Conservation (phyloP, 495 filamentous ascomycete species). For the Filosporella fistucella region DNA sequence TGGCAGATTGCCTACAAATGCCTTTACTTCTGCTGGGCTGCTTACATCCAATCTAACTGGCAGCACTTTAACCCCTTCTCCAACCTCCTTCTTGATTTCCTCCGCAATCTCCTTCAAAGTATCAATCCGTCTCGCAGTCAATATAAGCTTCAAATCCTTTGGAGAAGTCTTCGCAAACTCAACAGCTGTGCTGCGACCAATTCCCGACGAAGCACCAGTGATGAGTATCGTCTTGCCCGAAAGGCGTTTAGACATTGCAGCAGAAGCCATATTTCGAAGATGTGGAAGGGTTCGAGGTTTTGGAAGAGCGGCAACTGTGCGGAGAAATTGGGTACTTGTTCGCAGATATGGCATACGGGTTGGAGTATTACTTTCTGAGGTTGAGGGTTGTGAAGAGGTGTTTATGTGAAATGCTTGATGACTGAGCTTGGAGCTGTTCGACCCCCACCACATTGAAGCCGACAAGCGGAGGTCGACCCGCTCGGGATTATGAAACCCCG, state of each 20-base stretch:
- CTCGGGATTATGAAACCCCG: too few species aligned
- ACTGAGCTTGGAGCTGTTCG: too few species aligned
- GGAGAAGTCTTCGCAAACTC: slow-evolving; percentile 91
- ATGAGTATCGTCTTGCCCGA: slow-evolving; percentile 91
- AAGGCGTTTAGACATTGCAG: slow-evolving; percentile 78
- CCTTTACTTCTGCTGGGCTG: slow-evolving; percentile 67
- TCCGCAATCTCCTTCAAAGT: slow-evolving; percentile 68
- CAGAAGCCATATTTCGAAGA: slow-evolving; percentile 56
- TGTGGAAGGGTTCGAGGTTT: not conserved
- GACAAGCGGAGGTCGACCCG: too few species aligned
- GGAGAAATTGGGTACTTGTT: slow-evolving; percentile 7
- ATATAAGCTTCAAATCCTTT: slow-evolving; percentile 72
- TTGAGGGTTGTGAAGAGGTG: too few species aligned
- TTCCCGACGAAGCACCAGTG: slow-evolving; percentile 91
- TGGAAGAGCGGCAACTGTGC: slow-evolving; percentile 8
- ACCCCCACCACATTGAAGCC: too few species aligned
- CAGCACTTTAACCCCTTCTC: slow-evolving; percentile 74
- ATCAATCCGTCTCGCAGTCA: slow-evolving; percentile 84
- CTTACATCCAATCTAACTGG: slow-evolving; percentile 86
- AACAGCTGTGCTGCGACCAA: slow-evolving; percentile 77
- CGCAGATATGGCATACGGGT: slow-evolving; percentile 15
- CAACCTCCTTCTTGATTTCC: slow-evolving; percentile 75
- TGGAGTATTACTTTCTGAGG: too few species aligned
- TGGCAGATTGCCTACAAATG: slow-evolving; percentile 70
- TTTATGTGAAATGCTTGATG: too few species aligned